Percentiles rank a stretch among this genome's conserved stretches.
Evolutionary conservation across 768 basidiomycete genomes (phyloP).

Genomic region (Suillus tomentosus): DNA sequence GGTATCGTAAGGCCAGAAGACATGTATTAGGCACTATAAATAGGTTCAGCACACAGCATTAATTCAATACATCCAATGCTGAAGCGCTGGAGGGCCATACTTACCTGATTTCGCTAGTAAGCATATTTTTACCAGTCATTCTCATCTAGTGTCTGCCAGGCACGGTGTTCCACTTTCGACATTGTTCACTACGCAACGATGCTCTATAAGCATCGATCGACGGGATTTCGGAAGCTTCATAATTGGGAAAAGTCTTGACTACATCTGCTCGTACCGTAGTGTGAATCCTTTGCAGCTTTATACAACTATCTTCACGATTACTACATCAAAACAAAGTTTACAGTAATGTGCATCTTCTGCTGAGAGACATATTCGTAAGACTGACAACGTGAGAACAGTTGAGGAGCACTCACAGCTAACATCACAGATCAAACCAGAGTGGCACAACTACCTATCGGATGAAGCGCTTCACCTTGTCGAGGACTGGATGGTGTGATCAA

Average conservation of each 20-base stretch:
- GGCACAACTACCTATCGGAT: not conserved
- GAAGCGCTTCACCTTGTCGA: conserved; percentile 1
- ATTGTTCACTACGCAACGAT: not conserved
- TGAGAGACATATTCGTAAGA: not conserved
- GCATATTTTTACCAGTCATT: not conserved
- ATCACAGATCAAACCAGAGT: conserved; percentile 1
- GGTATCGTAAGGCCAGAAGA: too few species aligned
- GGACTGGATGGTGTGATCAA: not conserved
- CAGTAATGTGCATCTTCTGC: conserved; percentile 5
- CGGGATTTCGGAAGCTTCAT: not conserved
- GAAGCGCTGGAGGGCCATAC: not conserved
- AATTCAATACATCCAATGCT: not conserved
- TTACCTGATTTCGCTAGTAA: too few species aligned
- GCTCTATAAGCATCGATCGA: not conserved
- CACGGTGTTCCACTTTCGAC: not conserved
- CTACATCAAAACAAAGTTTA: conserved; percentile 5
- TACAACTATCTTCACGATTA: conserved; percentile 1
- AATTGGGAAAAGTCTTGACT: not conserved
- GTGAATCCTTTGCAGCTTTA: conserved; percentile 3
- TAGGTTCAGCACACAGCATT: not conserved
- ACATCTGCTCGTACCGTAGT: conserved; percentile 1
- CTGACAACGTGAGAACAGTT: not conserved
- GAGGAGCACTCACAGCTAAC: not conserved
- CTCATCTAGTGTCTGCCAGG: not conserved
- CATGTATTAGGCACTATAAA: not conserved